Evolutionary conservation across 345 rosid genomes (phyloP), one percentile per base, ranked within the genome.

Genomic region (Citrus medica): DNA sequence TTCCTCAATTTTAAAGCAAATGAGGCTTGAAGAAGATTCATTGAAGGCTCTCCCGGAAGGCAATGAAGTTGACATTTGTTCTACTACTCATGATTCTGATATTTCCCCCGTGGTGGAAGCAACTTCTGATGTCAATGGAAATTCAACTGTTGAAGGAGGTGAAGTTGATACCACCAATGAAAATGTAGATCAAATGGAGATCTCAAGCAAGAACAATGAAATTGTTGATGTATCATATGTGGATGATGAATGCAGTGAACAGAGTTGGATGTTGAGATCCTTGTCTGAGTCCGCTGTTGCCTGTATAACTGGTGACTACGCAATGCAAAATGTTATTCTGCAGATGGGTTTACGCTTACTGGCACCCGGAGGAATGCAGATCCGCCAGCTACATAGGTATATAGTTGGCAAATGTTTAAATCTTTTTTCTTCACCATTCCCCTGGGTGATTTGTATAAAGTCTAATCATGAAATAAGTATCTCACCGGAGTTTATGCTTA

Each of bases 281-380:
- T 83, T 96, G 40, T 92, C 99, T 1, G 98, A 96, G 81, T 96
- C 99, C n/a, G 90, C 88, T 79, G 92, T 96, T 22, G 98, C 98
- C 76, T 94, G 99, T 81, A 86, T 96, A 69, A 96, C 98, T 68
- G 86, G 92, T 76, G 99, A 96, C 85, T 94, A 76, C 82, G 98
- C 99, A 2, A 94, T 94, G 98, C 98, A 96, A 85, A 96, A 96
- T 83, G 98, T 92, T 82, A 89, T 96, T 69, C 90, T 96, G 76
- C 99, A 92, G 89, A 92, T 96, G 93, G 99, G 98, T 28, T 90
- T 96, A 76, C 91, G 98, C 51, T 83, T 96, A 58, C 83, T 94
- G 77, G 98, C 98, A 72, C 92, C 98, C 9, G 94, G 94, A 53
- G 99, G 98, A 76, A 88, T 85, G 91, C 99, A 96, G 79, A 94